Evolutionary conservation across 129 eudicot species (phyloP), one percentile per base, ranked within the genome.

Genomic region (Lactuca sativa): DNA sequence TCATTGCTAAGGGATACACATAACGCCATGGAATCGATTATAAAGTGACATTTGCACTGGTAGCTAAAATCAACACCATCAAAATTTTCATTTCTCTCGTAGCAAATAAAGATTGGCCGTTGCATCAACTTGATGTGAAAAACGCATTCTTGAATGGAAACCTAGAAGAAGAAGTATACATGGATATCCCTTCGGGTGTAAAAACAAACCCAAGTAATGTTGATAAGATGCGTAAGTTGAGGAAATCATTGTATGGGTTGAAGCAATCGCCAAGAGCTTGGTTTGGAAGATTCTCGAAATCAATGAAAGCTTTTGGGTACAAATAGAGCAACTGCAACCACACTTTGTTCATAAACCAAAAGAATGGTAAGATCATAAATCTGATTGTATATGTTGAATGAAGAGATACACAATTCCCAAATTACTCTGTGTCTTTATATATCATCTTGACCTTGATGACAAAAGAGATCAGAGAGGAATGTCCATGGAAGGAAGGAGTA

Each of bases 151-250:
- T 21, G 21, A 21, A 21, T 21, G 21, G 21, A 21, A 21, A 21
- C 21, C 21, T 21, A 21, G 21, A 21, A 21, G 21, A 21, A 21
- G 21, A 21, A 21, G 21, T 21, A 1, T 11, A n/a, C 57, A 62
- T 62, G 70, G 78, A 62, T 49, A 34, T 63, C 9, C 49, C 78
- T 47, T 63, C 38, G 0, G 55, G 67, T 12, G 70, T 56, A 52
- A 52, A 52, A 52, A 52, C 21, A 21, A 21, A 21, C 21, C 21
- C 21, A 21, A 21, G 21, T 21, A 21, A 21, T 21, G 21, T 21
- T 21, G 18, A 15, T 4, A 70, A 55, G 38, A 36, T 71, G 7
- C 40, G 59, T 30, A 71, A 71, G 31, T 11, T 71, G 49, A 71
- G 59, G 21, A 71, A 44, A 11, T 9, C 67, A 6, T 43, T 58